Evolutionary conservation across 495 filamentous ascomycete species (phyloP).

Genomic region (Podospora fimiseda): DNA sequence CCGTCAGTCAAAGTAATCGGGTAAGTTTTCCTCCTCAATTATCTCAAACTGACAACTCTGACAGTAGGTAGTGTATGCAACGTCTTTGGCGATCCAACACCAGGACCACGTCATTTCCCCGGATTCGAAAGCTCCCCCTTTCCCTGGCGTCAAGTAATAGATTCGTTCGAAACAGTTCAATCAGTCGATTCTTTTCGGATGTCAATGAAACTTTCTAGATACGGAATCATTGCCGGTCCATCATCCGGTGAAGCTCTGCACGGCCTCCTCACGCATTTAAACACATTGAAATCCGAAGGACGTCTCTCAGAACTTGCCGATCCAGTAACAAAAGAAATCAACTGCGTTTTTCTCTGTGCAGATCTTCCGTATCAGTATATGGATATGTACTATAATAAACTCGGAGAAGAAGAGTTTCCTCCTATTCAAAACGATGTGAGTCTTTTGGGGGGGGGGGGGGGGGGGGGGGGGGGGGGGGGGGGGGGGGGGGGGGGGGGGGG

Average conservation of each 20-base stretch:
- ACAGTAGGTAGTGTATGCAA: conserved; percentile 43
- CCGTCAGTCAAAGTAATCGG: conserved; percentile 44
- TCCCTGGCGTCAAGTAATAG: conserved; percentile 51
- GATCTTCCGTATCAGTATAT: conserved; percentile 62
- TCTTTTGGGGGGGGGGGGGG: not conserved
- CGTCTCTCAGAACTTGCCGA: conserved; percentile 40
- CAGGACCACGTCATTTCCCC: conserved; percentile 50
- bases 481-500: too few relatives aligned
- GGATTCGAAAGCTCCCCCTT: conserved; percentile 49
- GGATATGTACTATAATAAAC: conserved; percentile 51
- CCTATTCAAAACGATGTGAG: conserved; percentile 52
- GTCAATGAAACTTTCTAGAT: conserved; percentile 49
- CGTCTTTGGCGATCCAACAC: conserved; percentile 48
- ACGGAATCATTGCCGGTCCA: conserved; percentile 55
- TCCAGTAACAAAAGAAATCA: conserved; percentile 37
- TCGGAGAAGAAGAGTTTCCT: conserved; percentile 45
- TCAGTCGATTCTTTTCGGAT: conserved; percentile 48
- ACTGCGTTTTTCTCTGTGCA: conserved; percentile 55
- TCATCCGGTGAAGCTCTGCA: conserved; percentile 54
- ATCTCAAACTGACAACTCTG: not conserved
- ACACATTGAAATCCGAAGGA: conserved; percentile 40
- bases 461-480: too few relatives aligned
- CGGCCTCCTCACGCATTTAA: conserved; percentile 48
- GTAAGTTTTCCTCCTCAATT: conserved; percentile 11
- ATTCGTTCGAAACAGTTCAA: conserved; percentile 48